Percentiles rank a stretch among this genome's conserved stretches.
These are phyloP conservation scores for Colletotrichum sp. DNA, from an alignment of 2,329 filamentous ascomycete species.

Conservation along the genomic window DNA sequence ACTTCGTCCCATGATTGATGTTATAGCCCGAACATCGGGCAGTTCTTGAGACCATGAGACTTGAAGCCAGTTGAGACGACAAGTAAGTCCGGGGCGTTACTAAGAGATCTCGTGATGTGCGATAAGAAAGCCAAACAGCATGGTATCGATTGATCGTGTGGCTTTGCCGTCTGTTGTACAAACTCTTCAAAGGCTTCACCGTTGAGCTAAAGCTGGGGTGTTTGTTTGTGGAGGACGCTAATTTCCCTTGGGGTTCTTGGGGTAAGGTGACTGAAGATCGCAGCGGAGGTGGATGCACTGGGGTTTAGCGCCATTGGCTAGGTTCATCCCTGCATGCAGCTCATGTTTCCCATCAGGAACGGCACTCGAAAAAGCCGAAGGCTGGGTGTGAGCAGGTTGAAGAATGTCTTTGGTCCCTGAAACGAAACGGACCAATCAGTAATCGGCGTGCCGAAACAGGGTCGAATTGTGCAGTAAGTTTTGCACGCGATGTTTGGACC, in stretches of 20 bases:
- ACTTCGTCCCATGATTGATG: neutral
- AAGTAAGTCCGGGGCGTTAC: neutral
- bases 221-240: neutral
- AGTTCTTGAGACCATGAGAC: neutral
- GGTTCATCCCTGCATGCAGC: neutral
- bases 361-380: neutral
- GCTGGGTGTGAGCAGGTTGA: neutral
- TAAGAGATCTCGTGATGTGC: neutral
- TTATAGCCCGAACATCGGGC: neutral
- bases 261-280: neutral
- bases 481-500: neutral
- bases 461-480: neutral
- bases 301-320: neutral
- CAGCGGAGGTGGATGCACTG: neutral
- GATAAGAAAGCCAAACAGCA: neutral
- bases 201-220: neutral
- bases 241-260: neutral
- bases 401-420: neutral
- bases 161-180: rapidly evolving
- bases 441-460: neutral
- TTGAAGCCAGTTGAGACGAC: neutral
- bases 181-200: neutral
- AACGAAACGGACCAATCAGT: neutral
- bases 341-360: neutral
- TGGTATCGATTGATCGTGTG: neutral